A percentile compares a stretch with the other conserved stretches of the same genome.
Evolutionary conservation across 2,329 filamentous ascomycete genomes (phyloP).

Genomic region (Tolypocladium nubicola): DNA sequence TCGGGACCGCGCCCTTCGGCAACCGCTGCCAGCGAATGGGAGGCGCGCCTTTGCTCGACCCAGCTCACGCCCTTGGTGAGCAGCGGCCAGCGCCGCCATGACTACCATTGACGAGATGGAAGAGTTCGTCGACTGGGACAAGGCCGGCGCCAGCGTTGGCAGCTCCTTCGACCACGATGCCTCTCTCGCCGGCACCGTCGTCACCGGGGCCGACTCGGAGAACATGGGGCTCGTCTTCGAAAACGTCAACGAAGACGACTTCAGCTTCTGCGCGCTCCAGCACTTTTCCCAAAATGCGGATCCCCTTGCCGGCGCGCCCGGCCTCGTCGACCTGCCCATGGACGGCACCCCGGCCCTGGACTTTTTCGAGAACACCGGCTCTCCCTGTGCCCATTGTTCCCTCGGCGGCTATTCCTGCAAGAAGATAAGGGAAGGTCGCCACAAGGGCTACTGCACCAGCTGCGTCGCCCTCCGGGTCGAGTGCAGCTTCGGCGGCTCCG

Average conservation of each 20-base stretch:
- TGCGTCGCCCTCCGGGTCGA: constrained; percentile 48
- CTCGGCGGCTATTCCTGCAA: constrained; percentile 48
- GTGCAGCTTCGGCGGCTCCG: constrained; percentile 42
- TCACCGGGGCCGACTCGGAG: constrained; percentile 16
- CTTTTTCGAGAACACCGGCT: constrained; percentile 10
- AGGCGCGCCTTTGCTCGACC: constrained; percentile 4
- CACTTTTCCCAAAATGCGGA: constrained; percentile 38
- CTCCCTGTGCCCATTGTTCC: constrained; percentile 41
- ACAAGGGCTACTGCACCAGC: constrained; percentile 50
- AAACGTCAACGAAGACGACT: constrained; percentile 47
- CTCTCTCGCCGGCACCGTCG: constrained; percentile 25
- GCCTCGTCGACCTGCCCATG: constrained; percentile 15
- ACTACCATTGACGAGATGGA: constrained; percentile 42
- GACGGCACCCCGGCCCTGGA: constrained; percentile 12
- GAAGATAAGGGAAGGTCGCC: constrained; percentile 46
- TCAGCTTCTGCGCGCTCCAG: constrained; percentile 47
- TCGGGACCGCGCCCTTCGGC: not conserved
- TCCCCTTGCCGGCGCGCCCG: not conserved
- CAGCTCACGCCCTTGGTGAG: constrained; percentile 4
- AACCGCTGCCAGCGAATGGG: constrained; percentile 4
- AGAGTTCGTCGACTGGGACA: constrained; percentile 54
- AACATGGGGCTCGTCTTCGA: constrained; percentile 44
- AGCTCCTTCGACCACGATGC: constrained; percentile 20
- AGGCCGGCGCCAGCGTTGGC: constrained; percentile 28
- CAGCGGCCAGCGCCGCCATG: constrained; percentile 11